A percentile compares a stretch with the other conserved stretches of the same genome.
phyloP scores from a whole-genome alignment of 371 early-diverging fungal species.

The Zopfochytrium polystomum region DNA sequence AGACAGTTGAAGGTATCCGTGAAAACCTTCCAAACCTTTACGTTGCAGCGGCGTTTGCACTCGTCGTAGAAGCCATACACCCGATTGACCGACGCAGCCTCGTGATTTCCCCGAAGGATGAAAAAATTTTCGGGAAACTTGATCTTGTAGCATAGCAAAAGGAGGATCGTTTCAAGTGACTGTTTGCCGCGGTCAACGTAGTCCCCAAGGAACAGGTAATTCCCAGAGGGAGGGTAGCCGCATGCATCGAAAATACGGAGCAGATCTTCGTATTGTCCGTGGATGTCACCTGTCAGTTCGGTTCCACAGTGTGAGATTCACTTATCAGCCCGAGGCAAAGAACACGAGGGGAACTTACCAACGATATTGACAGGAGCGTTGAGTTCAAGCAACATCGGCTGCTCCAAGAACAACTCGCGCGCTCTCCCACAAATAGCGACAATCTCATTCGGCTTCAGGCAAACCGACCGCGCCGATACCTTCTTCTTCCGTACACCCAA shows the following conservation, averaged over 20 bases:
- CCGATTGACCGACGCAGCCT: conserved; percentile 94
- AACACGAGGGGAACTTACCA: conserved; percentile 48
- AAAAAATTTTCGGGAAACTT: too few relatives aligned
- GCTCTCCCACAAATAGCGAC: conserved; percentile 79
- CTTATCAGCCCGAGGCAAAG: neutral
- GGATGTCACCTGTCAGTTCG: conserved; percentile 70
- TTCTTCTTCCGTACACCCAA: conserved; percentile 77
- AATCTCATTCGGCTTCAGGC: conserved; percentile 82
- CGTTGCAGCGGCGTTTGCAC: conserved; percentile 92
- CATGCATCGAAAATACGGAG: conserved; percentile 88
- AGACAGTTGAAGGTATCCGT: conserved; percentile 97
- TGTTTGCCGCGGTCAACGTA: conserved; percentile 99
- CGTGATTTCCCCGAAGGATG: conserved; percentile 96
- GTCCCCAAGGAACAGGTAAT: conserved; percentile 93
- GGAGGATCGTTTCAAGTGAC: conserved; percentile 90
- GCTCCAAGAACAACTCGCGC: conserved; percentile 87
- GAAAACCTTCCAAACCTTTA: conserved; percentile 97
- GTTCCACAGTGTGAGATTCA: neutral
- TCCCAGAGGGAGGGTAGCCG: conserved; percentile 86
- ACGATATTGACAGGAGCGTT: conserved; percentile 96
- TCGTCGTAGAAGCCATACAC: conserved; percentile 99
- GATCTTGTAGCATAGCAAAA: conserved; percentile 96
- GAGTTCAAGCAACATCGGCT: conserved; percentile 92
- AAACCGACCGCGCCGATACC: conserved; percentile 67
- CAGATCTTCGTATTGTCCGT: conserved; percentile 92